These are phyloP conservation scores for Trichoderma atrobrunneum DNA, from an alignment of 2,329 filamentous ascomycete species.

Conservation along the genomic window DNA sequence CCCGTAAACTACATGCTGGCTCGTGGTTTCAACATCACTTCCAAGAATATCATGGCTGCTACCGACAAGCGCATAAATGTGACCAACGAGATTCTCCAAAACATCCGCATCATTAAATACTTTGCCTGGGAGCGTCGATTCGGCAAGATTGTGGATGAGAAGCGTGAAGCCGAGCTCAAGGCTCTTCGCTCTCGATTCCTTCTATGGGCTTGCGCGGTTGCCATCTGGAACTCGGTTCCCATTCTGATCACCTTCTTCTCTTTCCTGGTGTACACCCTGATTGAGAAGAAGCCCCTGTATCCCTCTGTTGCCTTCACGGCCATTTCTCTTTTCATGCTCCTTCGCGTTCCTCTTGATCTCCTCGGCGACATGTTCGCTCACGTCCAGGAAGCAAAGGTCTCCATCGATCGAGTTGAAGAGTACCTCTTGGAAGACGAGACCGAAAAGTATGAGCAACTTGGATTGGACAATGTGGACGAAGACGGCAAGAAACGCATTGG, in stretches of 20 bases:
- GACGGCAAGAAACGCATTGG: constrained; percentile 74
- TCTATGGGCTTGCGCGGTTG: constrained; percentile 87
- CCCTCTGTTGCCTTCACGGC: constrained; percentile 95
- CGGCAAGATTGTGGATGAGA: constrained; percentile 81
- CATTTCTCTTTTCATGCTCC: constrained; percentile 89
- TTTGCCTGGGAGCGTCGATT: constrained; percentile 98
- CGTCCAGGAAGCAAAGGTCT: constrained; percentile 96
- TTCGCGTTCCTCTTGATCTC: constrained; percentile 90
- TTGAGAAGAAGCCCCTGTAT: constrained; percentile 85
- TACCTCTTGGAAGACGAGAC: constrained; percentile 93
- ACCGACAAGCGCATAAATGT: constrained; percentile 95
- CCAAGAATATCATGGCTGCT: constrained; percentile 86
- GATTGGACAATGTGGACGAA: constrained; percentile 65
- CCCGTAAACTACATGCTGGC: constrained; percentile 90
- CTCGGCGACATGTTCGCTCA: constrained; percentile 98
- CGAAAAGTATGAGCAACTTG: constrained; percentile 86
- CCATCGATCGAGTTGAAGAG: constrained; percentile 92
- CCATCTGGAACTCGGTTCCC: constrained; percentile 94
- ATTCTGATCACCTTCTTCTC: constrained; percentile 95
- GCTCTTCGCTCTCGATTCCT: constrained; percentile 80
- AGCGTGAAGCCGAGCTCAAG: constrained; percentile 73
- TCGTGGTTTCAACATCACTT: constrained; percentile 77
- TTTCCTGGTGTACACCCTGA: constrained; percentile 86
- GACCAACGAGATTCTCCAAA: constrained; percentile 95
- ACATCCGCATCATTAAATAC: constrained; percentile 98